Conservation (phyloP, 768 basidiomycete genomes). For the Tulasnella sp. region DNA sequence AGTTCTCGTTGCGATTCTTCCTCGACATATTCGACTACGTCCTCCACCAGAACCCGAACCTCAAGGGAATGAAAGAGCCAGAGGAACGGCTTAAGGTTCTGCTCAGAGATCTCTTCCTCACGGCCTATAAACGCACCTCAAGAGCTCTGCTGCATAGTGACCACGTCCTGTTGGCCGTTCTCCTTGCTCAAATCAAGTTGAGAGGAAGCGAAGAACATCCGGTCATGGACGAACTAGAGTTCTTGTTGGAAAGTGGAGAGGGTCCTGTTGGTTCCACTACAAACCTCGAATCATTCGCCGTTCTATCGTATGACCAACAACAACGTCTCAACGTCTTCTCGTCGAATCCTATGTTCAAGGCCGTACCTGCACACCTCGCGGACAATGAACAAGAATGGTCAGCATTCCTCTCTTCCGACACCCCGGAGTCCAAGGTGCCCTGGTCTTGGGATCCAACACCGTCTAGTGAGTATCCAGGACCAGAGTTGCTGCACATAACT, state of each 20-base stretch:
- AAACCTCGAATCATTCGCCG: conserved; percentile 40
- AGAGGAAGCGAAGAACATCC: conserved; percentile 62
- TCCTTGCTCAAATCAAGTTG: conserved; percentile 84
- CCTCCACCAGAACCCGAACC: conserved; percentile 85
- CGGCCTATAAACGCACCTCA: conserved; percentile 84
- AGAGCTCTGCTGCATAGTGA: conserved; percentile 86
- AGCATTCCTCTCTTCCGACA: conserved; percentile 60
- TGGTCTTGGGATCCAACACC: conserved; percentile 63
- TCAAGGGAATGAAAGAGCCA: conserved; percentile 73
- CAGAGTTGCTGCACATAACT: neutral
- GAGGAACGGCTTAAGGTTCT: conserved; percentile 70
- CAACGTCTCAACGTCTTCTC: conserved; percentile 66
- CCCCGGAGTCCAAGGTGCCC: conserved; percentile 69
- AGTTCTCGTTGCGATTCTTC: conserved; percentile 97
- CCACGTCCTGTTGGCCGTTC: conserved; percentile 83
- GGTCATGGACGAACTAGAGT: conserved; percentile 79
- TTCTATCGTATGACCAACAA: conserved; percentile 64
- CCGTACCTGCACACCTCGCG: conserved; percentile 58
- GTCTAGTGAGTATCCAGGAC: conserved; percentile 53
- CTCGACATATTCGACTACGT: conserved; percentile 97
- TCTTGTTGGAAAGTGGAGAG: conserved; percentile 85
- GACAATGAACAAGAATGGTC: conserved; percentile 66
- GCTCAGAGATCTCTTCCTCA: conserved; percentile 81
- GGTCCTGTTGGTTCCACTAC: conserved; percentile 45
- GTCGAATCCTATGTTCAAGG: conserved; percentile 70